These are phyloP conservation scores for Wickerhamomyces tratensis DNA, from an alignment of 805 yeast species.

Conservation along the genomic window DNA sequence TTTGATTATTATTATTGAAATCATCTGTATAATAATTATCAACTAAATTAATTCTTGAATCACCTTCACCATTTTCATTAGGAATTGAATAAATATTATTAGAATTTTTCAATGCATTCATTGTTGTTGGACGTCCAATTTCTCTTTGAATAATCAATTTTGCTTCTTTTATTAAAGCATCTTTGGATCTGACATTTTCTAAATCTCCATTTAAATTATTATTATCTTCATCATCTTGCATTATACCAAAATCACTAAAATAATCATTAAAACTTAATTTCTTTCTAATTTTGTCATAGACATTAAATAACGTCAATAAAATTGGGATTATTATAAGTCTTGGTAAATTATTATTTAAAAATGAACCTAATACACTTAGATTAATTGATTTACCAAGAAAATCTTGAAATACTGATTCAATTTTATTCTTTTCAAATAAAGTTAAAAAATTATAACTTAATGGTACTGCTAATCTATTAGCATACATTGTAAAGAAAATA, in stretches of 20 bases:
- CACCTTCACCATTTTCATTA: background rate
- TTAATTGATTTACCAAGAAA: constrained; percentile 72
- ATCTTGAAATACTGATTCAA: constrained; percentile 50
- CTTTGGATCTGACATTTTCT: constrained; percentile 4
- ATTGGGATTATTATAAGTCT: constrained; percentile 67
- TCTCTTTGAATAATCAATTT: constrained; percentile 16
- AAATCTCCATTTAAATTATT: constrained; percentile 8
- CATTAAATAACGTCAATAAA: constrained; percentile 47
- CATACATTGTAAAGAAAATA: constrained; percentile 70
- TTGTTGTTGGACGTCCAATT: constrained; percentile 1
- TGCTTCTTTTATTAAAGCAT: constrained; percentile 13
- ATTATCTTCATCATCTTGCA: constrained; percentile 24
- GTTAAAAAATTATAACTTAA: constrained; percentile 71
- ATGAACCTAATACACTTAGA: constrained; percentile 62
- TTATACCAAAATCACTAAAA: constrained; percentile 29
- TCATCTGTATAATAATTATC: background rate
- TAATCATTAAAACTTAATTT: constrained; percentile 13
- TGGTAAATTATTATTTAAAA: constrained; percentile 69
- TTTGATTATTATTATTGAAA: background rate
- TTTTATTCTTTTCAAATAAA: constrained; percentile 35
- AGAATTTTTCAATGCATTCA: no score
- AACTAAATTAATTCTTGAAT: background rate
- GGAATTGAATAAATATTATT: background rate
- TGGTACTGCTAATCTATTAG: constrained; percentile 76
- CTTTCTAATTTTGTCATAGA: constrained; percentile 52